Base-by-base conservation (phyloP, 495 filamentous ascomycete genomes). In the Xylaria venustula region DNA sequence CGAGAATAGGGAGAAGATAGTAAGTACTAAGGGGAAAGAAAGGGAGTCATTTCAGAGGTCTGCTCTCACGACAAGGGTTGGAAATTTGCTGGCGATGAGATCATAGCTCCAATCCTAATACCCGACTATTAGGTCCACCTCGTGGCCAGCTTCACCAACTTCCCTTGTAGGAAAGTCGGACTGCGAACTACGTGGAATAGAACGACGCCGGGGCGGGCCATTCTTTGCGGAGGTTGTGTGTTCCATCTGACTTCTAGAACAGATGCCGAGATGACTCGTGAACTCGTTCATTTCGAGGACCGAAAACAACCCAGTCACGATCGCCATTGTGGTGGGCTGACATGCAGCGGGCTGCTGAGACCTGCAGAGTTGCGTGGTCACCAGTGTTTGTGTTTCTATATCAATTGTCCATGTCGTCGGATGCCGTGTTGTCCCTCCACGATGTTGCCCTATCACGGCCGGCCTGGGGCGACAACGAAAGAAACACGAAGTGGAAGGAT, bases 161-260 rank as follows among this genome's bases (percentile, higher is more conserved):
- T 58, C 32, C 46, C 36, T 40, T 41, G 30, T 40, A 48, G 50
- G 40, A 41, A 53, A 37, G 58, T 47, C 50, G 49, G 50, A 40
- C 34, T 60, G 58, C 49, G 58, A 60, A 46, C 49, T 37, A 17
- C 9, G 34, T 53, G 11, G 46, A 36, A 25, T 52, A 52, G 28
- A 25, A 37, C 7, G 54, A 48, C 28, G 26, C 37, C 8, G 22
- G 11, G 36, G n/a, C n/a, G n/a, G n/a, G n/a, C n/a, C n/a, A n/a
- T n/a, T n/a, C n/a, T n/a, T n/a, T n/a, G n/a, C n/a, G n/a, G n/a
- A n/a, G n/a, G n/a, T n/a, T n/a, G n/a, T n/a, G n/a, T n/a, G n/a
- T n/a, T n/a, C n/a, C n/a, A n/a, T n/a, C n/a, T n/a, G n/a, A n/a
- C n/a, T n/a, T n/a, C n/a, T n/a, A n/a, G n/a, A n/a, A n/a, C n/a